These are phyloP conservation scores for Blastobotrys serpentis DNA, from an alignment of 1,139 yeast genomes.

Conservation along the genomic window DNA sequence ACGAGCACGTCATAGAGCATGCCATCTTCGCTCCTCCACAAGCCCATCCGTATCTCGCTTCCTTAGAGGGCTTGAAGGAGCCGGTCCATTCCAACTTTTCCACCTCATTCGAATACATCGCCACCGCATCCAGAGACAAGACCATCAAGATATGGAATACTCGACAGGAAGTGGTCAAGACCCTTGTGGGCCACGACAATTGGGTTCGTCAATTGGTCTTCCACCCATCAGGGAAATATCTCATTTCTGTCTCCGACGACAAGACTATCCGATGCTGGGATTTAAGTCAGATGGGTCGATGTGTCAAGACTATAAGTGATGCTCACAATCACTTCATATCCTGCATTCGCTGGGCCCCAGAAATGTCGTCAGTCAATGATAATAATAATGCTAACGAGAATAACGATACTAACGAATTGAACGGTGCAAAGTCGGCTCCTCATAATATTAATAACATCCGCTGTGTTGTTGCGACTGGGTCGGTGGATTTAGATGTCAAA, in stretches of 20 bases:
- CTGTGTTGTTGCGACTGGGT: conserved; percentile 68
- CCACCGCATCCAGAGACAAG: conserved; percentile 82
- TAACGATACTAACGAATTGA: conserved; percentile 14
- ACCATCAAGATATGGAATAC: conserved; percentile 75
- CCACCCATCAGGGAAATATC: conserved; percentile 73
- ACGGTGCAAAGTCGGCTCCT: conserved; percentile 12
- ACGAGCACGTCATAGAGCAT: conserved; percentile 79
- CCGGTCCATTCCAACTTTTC: conserved; percentile 29
- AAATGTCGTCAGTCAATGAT: conserved; percentile 23
- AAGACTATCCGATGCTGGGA: conserved; percentile 80
- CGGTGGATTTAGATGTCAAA: conserved; percentile 78
- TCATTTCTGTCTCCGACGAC: conserved; percentile 80
- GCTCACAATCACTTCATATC: conserved; percentile 78
- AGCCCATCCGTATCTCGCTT: conserved; percentile 53
- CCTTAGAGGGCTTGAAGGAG: conserved; percentile 39
- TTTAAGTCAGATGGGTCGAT: conserved; percentile 51
- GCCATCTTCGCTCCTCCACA: conserved; percentile 63
- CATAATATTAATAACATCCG: conserved; percentile 28
- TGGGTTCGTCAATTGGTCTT: conserved; percentile 76
- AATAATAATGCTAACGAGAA: conserved; percentile 8
- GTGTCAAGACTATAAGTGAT: conserved; percentile 49
- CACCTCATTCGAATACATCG: conserved; percentile 43
- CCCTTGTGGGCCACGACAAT: conserved; percentile 72
- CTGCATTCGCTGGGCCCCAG: conserved; percentile 59
- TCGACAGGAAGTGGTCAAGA: conserved; percentile 58